Conservation (phyloP, 371 early-diverging fungal genomes). For the Zopfochytrium polystomum region DNA sequence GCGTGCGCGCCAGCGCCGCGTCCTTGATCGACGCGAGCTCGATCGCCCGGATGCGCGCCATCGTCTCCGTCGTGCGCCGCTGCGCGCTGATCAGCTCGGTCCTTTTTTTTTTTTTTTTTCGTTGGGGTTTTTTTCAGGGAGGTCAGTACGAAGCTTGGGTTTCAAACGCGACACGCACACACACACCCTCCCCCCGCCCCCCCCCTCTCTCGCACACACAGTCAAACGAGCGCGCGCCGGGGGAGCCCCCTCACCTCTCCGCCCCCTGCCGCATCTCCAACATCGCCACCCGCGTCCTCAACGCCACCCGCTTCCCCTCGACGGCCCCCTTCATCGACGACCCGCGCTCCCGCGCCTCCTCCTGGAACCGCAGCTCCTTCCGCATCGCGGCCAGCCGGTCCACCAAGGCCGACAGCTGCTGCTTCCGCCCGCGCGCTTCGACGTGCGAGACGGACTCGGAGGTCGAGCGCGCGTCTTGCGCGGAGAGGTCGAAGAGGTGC, state of each 20-base stretch:
- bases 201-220: too few relatives aligned
- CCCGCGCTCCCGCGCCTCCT: conserved; percentile 18
- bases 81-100: conserved; percentile 22
- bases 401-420: conserved; percentile 16
- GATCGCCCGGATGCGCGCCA: conserved; percentile 24
- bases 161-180: too few relatives aligned
- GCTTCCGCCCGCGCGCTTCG: conserved; percentile 2
- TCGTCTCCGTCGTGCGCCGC: conserved; percentile 15
- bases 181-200: too few relatives aligned
- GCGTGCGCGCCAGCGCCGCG: conserved; percentile 9
- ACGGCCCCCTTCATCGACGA: conserved; percentile 16
- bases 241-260: conserved; percentile 26
- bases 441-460: conserved; percentile 5
- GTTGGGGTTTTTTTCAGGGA: background rate
- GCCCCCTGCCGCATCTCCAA: conserved; percentile 17
- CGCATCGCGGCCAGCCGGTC: conserved; percentile 17
- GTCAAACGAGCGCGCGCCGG: background rate
- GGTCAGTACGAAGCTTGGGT: background rate
- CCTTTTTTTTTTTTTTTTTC: background rate
- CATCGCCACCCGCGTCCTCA: conserved; percentile 12
- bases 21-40: conserved; percentile 22
- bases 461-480: conserved; percentile 2
- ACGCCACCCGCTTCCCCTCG: conserved; percentile 22
- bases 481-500: conserved; percentile 2
- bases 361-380: conserved; percentile 16